Conservation (phyloP, 1,139 yeast genomes). For the Lodderomyces elongisporus region DNA sequence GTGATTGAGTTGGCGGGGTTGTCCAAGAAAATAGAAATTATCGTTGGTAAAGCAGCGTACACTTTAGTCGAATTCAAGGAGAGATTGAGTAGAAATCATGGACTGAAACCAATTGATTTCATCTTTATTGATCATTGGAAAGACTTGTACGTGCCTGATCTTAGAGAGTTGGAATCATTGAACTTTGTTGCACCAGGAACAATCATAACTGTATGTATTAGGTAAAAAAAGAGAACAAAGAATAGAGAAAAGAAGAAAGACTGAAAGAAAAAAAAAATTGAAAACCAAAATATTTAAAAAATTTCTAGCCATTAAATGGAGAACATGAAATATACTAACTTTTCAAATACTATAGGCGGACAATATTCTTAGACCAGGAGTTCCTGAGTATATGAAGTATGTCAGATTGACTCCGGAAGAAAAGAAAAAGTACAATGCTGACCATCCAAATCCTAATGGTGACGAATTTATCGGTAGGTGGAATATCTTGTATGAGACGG, state of each 20-base stretch:
- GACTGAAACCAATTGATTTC: slow-evolving; percentile 24
- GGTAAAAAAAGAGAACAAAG: neutral
- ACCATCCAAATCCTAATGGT: slow-evolving; percentile 25
- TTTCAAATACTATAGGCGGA: slow-evolving; percentile 23
- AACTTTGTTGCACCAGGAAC: slow-evolving; percentile 39
- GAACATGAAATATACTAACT: too few species aligned
- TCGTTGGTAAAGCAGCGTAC: slow-evolving; percentile 33
- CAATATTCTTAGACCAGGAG: slow-evolving; percentile 33
- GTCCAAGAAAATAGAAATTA: slow-evolving; percentile 25
- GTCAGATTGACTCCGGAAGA: slow-evolving; percentile 35
- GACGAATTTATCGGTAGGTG: slow-evolving; percentile 33
- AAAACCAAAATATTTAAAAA: too few species aligned
- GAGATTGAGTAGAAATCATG: slow-evolving; percentile 9
- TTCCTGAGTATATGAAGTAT: slow-evolving; percentile 37
- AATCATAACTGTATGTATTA: slow-evolving; percentile 18
- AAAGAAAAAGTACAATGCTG: slow-evolving; percentile 24
- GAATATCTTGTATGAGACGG: slow-evolving; percentile 39
- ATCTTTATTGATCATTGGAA: slow-evolving; percentile 42
- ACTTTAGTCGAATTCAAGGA: slow-evolving; percentile 24
- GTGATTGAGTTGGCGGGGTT: slow-evolving; percentile 37
- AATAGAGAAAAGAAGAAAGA: neutral
- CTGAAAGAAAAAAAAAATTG: neutral
- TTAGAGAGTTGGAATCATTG: slow-evolving; percentile 37
- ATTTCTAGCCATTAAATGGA: too few species aligned
- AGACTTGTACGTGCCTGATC: slow-evolving; percentile 36